These are phyloP conservation scores for Zea mays DNA, from an alignment of 176 grass and related monocot genomes.

Conservation along the genomic window DNA sequence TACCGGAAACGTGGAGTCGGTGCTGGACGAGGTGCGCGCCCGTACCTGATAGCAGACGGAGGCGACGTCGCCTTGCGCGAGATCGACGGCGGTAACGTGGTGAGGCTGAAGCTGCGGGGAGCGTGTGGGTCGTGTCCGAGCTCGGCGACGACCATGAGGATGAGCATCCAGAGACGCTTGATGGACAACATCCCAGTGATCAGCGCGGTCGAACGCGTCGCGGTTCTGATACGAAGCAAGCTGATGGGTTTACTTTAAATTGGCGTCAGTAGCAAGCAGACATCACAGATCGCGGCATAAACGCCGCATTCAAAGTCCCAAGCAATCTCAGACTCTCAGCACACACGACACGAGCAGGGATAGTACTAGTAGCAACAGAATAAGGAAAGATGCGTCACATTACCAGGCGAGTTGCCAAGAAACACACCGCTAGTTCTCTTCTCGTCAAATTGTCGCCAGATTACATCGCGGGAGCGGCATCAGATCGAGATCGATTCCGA, in stretches of 20 bases:
- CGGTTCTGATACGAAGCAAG: neutral
- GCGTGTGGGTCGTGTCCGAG: conserved; percentile 75
- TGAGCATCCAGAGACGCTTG: conserved; percentile 67
- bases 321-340: neutral
- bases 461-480: neutral
- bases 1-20: conserved; percentile 56
- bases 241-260: neutral
- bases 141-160: conserved; percentile 63
- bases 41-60: conserved; percentile 74
- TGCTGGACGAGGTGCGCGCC: conserved; percentile 75
- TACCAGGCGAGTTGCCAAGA: neutral
- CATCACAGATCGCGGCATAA: neutral
- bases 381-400: conserved; percentile 1
- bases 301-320: neutral
- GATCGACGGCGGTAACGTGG: conserved; percentile 70
- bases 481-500: neutral
- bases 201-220: conserved; percentile 59
- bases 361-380: neutral
- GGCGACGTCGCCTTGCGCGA: conserved; percentile 72
- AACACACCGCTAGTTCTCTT: neutral
- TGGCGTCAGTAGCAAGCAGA: neutral
- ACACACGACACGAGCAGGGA: neutral
- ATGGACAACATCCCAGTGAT: conserved; percentile 84
- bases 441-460: neutral
- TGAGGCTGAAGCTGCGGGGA: conserved; percentile 71